phyloP scores from a whole-genome alignment of 345 rosid genomes.

The Sisymbrium altissimum region DNA sequence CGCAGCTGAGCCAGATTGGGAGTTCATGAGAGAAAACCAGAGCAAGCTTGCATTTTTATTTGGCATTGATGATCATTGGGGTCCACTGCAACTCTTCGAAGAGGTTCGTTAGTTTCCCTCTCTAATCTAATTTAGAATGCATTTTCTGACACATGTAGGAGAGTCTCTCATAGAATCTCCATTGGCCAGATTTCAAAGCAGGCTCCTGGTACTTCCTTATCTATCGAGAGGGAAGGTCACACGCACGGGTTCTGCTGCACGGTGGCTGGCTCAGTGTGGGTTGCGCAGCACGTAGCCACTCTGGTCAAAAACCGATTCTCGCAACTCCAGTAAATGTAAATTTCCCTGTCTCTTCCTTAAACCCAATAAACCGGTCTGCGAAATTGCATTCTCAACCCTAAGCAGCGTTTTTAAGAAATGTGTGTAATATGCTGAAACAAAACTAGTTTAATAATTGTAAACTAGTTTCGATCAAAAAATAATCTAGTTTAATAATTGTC shows the following conservation, averaged over 20 bases:
- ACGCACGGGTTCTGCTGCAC: slow-evolving; percentile 71
- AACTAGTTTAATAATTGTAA: too few relatives aligned
- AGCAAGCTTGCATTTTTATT: slow-evolving; percentile 63
- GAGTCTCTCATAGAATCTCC: neutral
- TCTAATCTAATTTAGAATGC: neutral
- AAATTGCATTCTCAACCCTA: slow-evolving; percentile 8
- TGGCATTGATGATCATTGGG: slow-evolving; percentile 87
- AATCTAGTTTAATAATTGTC: too few relatives aligned
- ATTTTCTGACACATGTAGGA: neutral
- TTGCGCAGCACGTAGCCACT: slow-evolving; percentile 56
- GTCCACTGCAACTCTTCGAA: slow-evolving; percentile 65
- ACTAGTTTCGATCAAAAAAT: too few relatives aligned
- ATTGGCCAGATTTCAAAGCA: slow-evolving; percentile 55
- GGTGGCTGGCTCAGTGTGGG: slow-evolving; percentile 77
- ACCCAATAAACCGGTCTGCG: neutral
- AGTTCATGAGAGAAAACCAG: slow-evolving; percentile 55
- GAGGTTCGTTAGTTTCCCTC: slow-evolving; percentile 44
- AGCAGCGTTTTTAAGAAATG: neutral
- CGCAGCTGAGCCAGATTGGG: slow-evolving; percentile 68
- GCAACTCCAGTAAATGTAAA: neutral
- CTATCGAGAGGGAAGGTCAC: slow-evolving; percentile 82
- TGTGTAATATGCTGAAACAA: slow-evolving; percentile 4
- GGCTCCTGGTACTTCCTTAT: slow-evolving; percentile 47
- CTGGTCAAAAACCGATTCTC: slow-evolving; percentile 44
- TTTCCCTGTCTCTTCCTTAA: neutral